phyloP scores from a whole-genome alignment of 345 rosid species.

The Citrus sp. region DNA sequence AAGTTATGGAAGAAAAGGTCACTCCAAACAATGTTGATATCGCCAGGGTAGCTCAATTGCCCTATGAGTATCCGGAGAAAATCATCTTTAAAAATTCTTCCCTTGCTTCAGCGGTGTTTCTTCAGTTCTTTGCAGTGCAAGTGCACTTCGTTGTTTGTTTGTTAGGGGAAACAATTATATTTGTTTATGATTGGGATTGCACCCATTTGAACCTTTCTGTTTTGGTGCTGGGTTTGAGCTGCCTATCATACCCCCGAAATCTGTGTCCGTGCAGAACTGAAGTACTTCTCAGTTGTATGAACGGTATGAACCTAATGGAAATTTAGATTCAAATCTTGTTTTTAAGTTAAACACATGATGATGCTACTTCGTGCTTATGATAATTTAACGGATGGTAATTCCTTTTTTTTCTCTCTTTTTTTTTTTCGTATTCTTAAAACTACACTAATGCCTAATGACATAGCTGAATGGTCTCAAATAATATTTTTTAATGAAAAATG shows the following conservation, averaged over 20 bases:
- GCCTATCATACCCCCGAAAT: background rate
- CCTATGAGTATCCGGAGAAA: conserved; percentile 39
- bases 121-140: background rate
- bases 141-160: conserved; percentile 2
- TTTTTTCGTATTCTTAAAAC: too few species aligned
- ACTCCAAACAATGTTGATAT: conserved; percentile 94
- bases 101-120: background rate
- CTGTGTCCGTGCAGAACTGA: background rate
- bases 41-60: conserved; percentile 79
- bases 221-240: background rate
- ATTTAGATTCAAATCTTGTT: background rate
- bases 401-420: fast-evolving
- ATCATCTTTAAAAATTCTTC: background rate
- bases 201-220: conserved; percentile 3
- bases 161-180: background rate
- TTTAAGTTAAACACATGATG: background rate
- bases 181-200: conserved; percentile 16
- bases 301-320: conserved; percentile 2
- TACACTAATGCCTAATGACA: too few species aligned
- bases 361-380: background rate
- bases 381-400: too few species aligned
- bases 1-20: conserved; percentile 99
- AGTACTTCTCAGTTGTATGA: background rate
- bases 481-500: too few species aligned
- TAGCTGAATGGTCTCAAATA: too few species aligned